Conservation (phyloP, 192 early-diverging fungal species). For the Podochytrium sp. region DNA sequence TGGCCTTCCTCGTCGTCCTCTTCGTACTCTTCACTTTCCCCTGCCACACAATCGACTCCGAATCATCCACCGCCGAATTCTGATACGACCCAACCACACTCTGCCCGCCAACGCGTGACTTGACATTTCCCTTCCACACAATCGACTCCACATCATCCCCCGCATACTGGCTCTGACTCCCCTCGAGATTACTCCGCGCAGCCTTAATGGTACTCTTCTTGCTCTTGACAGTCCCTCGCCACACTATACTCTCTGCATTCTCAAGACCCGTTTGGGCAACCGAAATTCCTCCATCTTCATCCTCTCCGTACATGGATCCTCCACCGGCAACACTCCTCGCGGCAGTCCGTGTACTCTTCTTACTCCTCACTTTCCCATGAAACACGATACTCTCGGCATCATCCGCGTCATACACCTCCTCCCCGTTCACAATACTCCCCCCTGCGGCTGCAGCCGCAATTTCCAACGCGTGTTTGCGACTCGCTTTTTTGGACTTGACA, state of each 20-base stretch:
- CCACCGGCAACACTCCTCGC: not conserved
- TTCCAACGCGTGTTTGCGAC: not conserved
- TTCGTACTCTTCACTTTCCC: constrained; percentile 27
- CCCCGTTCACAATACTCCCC: not conserved
- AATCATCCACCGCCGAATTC: not conserved
- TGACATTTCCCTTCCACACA: constrained; percentile 28
- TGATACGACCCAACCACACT: not conserved
- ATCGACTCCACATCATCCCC: constrained; percentile 16
- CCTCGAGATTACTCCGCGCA: not conserved
- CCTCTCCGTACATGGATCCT: not conserved
- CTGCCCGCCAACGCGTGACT: not conserved
- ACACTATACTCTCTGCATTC: constrained; percentile 30
- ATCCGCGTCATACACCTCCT: not conserved
- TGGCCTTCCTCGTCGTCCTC: constrained; percentile 3
- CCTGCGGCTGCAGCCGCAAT: not conserved
- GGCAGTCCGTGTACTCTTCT: not conserved
- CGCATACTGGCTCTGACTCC: not conserved
- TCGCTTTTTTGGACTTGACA: constrained; percentile 15
- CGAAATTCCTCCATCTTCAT: not conserved
- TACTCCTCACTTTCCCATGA: constrained; percentile 10
- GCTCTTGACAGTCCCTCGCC: constrained; percentile 24
- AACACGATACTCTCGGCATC: constrained; percentile 22
- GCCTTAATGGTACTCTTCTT: constrained; percentile 9
- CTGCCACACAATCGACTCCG: constrained; percentile 22
- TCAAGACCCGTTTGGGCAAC: not conserved